Evolutionary conservation across 257 asterid species (phyloP).

Genomic region (Fraxinus americana): DNA sequence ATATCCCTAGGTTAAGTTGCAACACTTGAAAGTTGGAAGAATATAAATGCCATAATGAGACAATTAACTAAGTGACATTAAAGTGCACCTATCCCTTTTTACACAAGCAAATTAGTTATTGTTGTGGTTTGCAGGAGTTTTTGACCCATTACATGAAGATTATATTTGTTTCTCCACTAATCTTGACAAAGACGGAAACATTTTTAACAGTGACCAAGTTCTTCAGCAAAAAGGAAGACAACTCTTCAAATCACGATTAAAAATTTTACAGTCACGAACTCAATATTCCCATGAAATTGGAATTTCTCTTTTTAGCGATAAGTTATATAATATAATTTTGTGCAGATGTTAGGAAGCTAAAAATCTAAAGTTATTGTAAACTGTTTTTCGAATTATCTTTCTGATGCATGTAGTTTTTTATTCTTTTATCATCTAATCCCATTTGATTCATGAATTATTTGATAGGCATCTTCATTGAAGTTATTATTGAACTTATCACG

Average conservation of each 20-base stretch:
- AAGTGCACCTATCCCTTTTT: background rate
- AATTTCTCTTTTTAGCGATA: background rate
- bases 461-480: background rate
- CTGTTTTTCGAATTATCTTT: background rate
- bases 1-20: background rate
- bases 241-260: background rate
- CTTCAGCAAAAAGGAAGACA: background rate
- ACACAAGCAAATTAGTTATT: background rate
- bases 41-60: background rate
- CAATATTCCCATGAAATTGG: background rate
- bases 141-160: background rate
- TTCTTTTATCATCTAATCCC: background rate
- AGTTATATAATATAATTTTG: background rate
- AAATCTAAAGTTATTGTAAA: background rate
- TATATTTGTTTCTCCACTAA: background rate
- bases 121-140: background rate
- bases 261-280: background rate
- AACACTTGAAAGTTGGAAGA: background rate
- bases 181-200: background rate
- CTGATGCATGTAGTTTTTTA: background rate
- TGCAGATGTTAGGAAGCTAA: background rate
- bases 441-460: slow-evolving; percentile 6
- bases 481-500: slow-evolving; percentile 10
- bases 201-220: background rate
- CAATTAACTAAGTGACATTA: background rate